Evolutionary conservation across 176 grass and related monocot species (phyloP), one percentile per base, ranked within the genome.

Genomic region (Musa acuminata): DNA sequence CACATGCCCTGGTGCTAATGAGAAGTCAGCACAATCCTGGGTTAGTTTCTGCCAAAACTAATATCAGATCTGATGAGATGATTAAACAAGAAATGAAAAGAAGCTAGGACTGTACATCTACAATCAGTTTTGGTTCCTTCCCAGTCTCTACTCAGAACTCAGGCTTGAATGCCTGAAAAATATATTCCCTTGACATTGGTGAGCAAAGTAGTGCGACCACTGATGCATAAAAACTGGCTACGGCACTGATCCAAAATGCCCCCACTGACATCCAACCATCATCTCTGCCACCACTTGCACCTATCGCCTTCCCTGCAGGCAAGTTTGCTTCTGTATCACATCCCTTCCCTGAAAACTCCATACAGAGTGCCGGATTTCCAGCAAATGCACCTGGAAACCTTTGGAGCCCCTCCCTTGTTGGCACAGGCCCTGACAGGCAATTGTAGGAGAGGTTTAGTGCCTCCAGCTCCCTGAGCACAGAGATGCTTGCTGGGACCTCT

Each of bases 161-260:
- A 51, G 72, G 19, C 50, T 75, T 86, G 58, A 74, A 60, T 13
- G 88, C 82, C 65, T 77, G 69, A 81, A 99, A 93, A 4, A 99
- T 78, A 43, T 85, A 89, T 52, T 67, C 87, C 72, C 95, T 94
- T 22, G 82, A 82, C 69, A 87, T 93, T 19, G 86, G 53, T 9
- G 88, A 89, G 78, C 88, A 99, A 71, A 99, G 86, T 79, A 99
- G 80, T 62, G 90, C 88, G 72, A 79, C 88, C 66, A 89, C 21
- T 0, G 90, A 94, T 43, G 89, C 88, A 81, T 89, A 99, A 74
- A 99, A 99, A 84, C 95, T 91, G 20, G 88, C 93, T 81, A 99
- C 87, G 1, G 88, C 87, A 69, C 95, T 99, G 72, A 99, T 99
- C 80, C 88, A 99, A 77, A 94, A 94, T 66, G 95, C 88, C 49